Evolutionary conservation across 495 filamentous ascomycete genomes (phyloP).

Genomic region (Talaromyces ruber): DNA sequence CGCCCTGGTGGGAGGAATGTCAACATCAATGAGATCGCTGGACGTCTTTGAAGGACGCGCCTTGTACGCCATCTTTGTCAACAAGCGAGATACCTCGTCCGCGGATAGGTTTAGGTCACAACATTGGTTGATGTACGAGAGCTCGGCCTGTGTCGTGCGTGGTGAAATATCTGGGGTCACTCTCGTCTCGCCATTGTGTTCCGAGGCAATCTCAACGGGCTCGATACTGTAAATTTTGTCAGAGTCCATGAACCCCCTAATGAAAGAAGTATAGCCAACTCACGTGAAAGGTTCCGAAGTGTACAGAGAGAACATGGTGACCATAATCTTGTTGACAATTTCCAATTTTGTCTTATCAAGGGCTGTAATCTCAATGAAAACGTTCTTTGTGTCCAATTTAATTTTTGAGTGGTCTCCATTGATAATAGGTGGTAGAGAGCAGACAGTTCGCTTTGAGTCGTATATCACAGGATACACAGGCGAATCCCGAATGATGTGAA

Average conservation of each 20-base stretch:
- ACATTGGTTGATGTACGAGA: conserved; percentile 88
- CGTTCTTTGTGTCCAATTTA: conserved; percentile 74
- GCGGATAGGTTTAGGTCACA: conserved; percentile 71
- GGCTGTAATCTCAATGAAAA: conserved; percentile 97
- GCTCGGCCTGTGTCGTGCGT: conserved; percentile 67
- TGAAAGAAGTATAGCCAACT: conserved; percentile 7
- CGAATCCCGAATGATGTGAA: conserved; percentile 89
- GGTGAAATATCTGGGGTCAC: conserved; percentile 71
- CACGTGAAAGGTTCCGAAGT: conserved; percentile 77
- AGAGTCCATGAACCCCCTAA: background rate
- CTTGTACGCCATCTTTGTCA: conserved; percentile 78
- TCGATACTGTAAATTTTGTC: conserved; percentile 51
- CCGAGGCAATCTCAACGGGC: conserved; percentile 81
- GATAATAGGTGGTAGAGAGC: conserved; percentile 95
- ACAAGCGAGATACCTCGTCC: conserved; percentile 60
- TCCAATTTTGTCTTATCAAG: conserved; percentile 95
- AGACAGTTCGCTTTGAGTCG: conserved; percentile 78
- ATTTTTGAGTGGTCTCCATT: conserved; percentile 97
- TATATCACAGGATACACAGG: conserved; percentile 96
- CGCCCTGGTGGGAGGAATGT: conserved; percentile 79
- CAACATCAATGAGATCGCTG: conserved; percentile 62
- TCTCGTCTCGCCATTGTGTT: conserved; percentile 78
- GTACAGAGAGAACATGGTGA: conserved; percentile 95
- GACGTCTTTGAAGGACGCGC: conserved; percentile 62
- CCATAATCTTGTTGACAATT: conserved; percentile 88